Evolutionary conservation across 208 protist species (phyloP).

Genomic region (Trypanosoma vivax): DNA sequence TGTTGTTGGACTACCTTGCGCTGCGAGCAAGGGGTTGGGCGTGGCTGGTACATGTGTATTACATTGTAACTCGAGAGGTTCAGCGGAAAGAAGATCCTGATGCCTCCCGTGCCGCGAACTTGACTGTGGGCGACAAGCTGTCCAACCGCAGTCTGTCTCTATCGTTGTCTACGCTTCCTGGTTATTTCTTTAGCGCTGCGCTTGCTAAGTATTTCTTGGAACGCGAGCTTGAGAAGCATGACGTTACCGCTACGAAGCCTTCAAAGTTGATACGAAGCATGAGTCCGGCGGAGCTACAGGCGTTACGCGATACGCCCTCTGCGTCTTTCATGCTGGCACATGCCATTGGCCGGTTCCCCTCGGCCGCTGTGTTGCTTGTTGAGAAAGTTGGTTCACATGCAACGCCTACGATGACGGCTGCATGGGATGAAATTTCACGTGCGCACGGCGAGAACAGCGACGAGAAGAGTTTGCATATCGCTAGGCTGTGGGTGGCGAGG

Average conservation of each 20-base stretch:
- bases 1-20: conserved; percentile 72
- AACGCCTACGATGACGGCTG: conserved; percentile 14
- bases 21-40: conserved; percentile 69
- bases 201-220: conserved; percentile 71
- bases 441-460: conserved; percentile 9
- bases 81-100: neutral
- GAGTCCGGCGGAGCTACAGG: conserved; percentile 22
- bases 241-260: conserved; percentile 8
- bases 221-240: conserved; percentile 20
- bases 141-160: conserved; percentile 18
- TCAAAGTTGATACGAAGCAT: conserved; percentile 58
- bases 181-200: conserved; percentile 73
- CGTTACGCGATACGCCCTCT: conserved; percentile 26
- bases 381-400: conserved; percentile 31
- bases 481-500: conserved; percentile 47
- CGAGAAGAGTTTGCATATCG: conserved; percentile 17
- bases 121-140: conserved; percentile 1
- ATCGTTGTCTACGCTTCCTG: conserved; percentile 38
- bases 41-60: conserved; percentile 70
- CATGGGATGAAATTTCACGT: conserved; percentile 17
- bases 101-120: neutral
- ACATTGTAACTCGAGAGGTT: conserved; percentile 10
- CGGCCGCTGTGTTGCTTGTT: conserved; percentile 44
- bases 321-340: conserved; percentile 35
- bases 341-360: conserved; percentile 54